phyloP scores from a whole-genome alignment of 768 basidiomycete species.

The Artomyces pyxidatus region DNA sequence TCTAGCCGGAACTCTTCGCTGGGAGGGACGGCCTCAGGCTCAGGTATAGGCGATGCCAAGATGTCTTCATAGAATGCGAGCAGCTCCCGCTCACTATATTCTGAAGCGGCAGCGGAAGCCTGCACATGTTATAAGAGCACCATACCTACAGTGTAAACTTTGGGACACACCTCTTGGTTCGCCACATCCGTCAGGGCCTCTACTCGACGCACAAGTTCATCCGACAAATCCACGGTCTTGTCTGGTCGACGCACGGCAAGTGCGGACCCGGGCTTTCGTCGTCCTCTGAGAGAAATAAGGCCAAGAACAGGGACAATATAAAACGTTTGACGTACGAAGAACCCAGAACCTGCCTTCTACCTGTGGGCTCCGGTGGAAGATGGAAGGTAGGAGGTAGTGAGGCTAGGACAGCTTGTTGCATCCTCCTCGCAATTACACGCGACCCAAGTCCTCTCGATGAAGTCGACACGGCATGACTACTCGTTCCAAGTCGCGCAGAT shows the following conservation, averaged over 20 bases:
- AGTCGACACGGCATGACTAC: not conserved
- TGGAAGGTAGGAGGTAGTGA: not conserved
- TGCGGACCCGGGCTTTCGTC: not conserved
- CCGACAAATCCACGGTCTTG: not conserved
- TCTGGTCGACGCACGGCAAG: not conserved
- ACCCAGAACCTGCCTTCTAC: not conserved
- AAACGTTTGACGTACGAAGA: not conserved
- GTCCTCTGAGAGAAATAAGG: too few relatives aligned
- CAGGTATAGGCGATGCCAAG: constrained; percentile 20
- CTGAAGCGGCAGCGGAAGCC: not conserved
- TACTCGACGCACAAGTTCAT: constrained; percentile 10
- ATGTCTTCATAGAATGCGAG: constrained; percentile 34
- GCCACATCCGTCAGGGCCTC: constrained; percentile 8
- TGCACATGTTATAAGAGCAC: too few relatives aligned
- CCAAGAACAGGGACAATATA: too few relatives aligned
- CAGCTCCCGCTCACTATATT: constrained; percentile 31
- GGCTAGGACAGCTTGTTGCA: not conserved
- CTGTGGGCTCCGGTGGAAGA: not conserved
- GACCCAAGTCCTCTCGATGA: not conserved
- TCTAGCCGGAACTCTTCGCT: constrained; percentile 1
- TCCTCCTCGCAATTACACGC: not conserved
- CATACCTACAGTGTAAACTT: too few relatives aligned
- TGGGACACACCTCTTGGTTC: not conserved
- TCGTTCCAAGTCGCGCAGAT: not conserved
- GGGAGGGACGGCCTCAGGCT: constrained; percentile 4